phyloP scores from a whole-genome alignment of 352 stramenopile genomes.

The Phytophthora sojae region DNA sequence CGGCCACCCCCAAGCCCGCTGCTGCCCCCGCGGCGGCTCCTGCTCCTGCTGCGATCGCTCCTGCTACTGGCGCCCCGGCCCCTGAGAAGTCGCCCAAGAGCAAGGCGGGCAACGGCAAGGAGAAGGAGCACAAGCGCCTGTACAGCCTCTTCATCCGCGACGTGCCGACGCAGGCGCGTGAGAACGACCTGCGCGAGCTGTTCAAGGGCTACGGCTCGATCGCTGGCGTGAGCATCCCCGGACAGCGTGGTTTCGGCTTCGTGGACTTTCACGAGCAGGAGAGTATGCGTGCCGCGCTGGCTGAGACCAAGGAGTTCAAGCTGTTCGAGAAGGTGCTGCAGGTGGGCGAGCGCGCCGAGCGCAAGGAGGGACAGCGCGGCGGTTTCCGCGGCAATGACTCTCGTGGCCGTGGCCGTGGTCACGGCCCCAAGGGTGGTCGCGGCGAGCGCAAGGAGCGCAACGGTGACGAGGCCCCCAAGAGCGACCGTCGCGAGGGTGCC shows the following conservation, averaged over 20 bases:
- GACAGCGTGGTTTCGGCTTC: constrained; percentile 77
- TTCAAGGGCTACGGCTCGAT: constrained; percentile 85
- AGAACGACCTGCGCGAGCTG: constrained; percentile 78
- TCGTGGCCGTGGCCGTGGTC: constrained; percentile 57
- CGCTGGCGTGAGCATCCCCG: constrained; percentile 69
- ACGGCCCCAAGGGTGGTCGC: constrained; percentile 56
- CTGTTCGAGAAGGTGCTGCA: constrained; percentile 79
- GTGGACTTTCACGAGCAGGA: constrained; percentile 85
- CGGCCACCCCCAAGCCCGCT: constrained; percentile 59
- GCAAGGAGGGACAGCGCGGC: constrained; percentile 73
- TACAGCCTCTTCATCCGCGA: constrained; percentile 85
- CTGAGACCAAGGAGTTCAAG: constrained; percentile 72
- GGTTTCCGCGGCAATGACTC: constrained; percentile 61
- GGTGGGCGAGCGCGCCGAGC: constrained; percentile 76
- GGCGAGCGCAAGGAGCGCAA: constrained; percentile 79
- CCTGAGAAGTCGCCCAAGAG: constrained; percentile 59
- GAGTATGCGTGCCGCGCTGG: constrained; percentile 77
- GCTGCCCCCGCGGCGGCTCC: constrained; percentile 16
- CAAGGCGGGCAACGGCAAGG: constrained; percentile 46
- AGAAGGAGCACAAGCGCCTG: constrained; percentile 47
- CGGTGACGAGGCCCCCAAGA: constrained; percentile 57
- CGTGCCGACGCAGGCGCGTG: constrained; percentile 75
- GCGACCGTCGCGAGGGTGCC: constrained; percentile 45
- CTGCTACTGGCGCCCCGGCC: constrained; percentile 14
- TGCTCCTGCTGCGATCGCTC: constrained; percentile 29